These are phyloP conservation scores for Boletus fagicola DNA, from an alignment of 768 basidiomycete genomes.

Conservation along the genomic window DNA sequence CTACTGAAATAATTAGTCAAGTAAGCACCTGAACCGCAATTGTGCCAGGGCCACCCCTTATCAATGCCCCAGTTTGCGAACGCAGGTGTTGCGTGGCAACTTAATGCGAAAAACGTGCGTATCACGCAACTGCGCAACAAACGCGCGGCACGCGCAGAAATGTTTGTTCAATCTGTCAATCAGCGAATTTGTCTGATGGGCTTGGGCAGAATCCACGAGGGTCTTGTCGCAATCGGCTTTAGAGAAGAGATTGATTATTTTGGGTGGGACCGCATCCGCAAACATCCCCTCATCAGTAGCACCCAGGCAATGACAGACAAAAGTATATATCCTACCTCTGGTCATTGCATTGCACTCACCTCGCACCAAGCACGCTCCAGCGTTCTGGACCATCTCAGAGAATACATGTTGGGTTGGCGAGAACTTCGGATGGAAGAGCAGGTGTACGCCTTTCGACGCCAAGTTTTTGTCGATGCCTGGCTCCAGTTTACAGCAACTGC, in stretches of 20 bases:
- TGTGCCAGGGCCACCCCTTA: slow-evolving; percentile 5
- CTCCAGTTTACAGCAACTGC: slow-evolving; percentile 14
- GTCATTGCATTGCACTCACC: slow-evolving; percentile 5
- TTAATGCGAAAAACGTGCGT: slow-evolving; percentile 17
- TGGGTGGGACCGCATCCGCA: slow-evolving; percentile 33
- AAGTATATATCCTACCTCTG: slow-evolving; percentile 11
- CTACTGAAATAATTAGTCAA: too few species aligned
- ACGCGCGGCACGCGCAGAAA: slow-evolving; percentile 26
- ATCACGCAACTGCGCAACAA: slow-evolving; percentile 21
- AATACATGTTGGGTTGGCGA: slow-evolving; percentile 32
- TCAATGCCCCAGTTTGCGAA: slow-evolving; percentile 24
- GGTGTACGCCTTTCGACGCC: slow-evolving; percentile 28
- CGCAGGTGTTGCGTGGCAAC: slow-evolving; percentile 28
- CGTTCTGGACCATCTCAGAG: slow-evolving; percentile 22
- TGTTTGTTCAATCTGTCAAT: slow-evolving; percentile 16
- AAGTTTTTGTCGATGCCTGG: slow-evolving; percentile 28
- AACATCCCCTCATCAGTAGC: slow-evolving; percentile 28
- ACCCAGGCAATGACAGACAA: slow-evolving; percentile 23
- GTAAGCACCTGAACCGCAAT: slow-evolving; percentile 10
- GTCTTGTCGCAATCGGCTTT: slow-evolving; percentile 22
- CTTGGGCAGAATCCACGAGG: slow-evolving; percentile 18
- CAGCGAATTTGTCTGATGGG: slow-evolving; percentile 4
- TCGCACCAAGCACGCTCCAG: slow-evolving; percentile 14
- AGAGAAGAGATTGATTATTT: slow-evolving; percentile 29
- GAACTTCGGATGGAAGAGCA: slow-evolving; percentile 32